A percentile compares a stretch with the other conserved stretches of the same genome.
Conservation (phyloP, 257 asterid species). For the Buddleja alternifolia region DNA sequence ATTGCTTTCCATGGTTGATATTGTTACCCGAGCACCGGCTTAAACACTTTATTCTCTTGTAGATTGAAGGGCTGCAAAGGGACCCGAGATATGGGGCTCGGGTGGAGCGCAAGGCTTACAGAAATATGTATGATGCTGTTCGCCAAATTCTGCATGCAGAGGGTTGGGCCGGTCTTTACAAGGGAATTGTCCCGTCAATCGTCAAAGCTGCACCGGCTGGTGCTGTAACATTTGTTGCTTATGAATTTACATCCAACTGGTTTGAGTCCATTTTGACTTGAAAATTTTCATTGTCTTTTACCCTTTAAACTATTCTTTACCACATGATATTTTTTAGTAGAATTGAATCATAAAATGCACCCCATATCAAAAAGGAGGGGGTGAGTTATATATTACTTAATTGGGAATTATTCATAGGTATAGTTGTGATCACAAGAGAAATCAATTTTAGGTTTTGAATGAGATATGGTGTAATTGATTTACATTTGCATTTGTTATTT, state of each 20-base stretch:
- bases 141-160: conserved; percentile 40
- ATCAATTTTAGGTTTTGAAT: too few relatives aligned
- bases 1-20: too few relatives aligned
- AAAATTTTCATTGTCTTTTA: background rate
- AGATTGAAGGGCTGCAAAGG: conserved; percentile 65
- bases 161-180: conserved; percentile 63
- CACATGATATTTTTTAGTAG: too few relatives aligned
- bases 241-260: conserved; percentile 60
- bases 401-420: too few relatives aligned
- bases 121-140: conserved; percentile 55
- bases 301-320: too few relatives aligned
- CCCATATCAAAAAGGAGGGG: too few relatives aligned
- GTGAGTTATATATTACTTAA: too few relatives aligned
- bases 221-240: conserved; percentile 69
- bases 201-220: conserved; percentile 74
- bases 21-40: too few relatives aligned
- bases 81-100: conserved; percentile 90
- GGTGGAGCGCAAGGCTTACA: conserved; percentile 58
- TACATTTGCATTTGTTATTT: too few relatives aligned
- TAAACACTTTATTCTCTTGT: conserved; percentile 12
- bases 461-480: too few relatives aligned
- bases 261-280: conserved; percentile 49
- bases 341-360: conserved; percentile 25
- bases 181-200: conserved; percentile 65
- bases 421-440: too few relatives aligned